These are phyloP conservation scores for Botrytis elliptica DNA, from an alignment of 2,329 filamentous ascomycete genomes.

Conservation along the genomic window DNA sequence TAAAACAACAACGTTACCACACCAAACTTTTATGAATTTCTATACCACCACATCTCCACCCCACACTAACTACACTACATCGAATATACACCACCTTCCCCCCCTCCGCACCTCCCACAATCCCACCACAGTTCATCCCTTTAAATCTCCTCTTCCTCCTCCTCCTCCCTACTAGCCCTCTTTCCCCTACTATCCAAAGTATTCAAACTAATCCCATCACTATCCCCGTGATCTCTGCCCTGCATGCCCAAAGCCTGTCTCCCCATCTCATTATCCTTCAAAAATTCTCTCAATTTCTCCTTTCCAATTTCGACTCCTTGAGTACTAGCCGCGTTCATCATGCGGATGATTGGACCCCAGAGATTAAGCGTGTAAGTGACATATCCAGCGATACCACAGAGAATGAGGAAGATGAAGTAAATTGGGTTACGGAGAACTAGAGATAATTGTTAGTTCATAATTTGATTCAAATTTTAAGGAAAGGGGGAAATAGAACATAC, in stretches of 20 bases:
- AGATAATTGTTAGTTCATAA: background rate
- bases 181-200: slow-evolving; percentile 60
- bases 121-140: too few species aligned
- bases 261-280: slow-evolving; percentile 83
- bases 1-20: background rate
- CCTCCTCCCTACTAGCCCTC: slow-evolving; percentile 50
- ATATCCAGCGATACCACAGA: slow-evolving; percentile 75
- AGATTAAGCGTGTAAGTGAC: slow-evolving; percentile 92
- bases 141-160: slow-evolving; percentile 48
- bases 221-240: slow-evolving; percentile 41
- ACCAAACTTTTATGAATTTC: background rate
- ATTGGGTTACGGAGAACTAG: slow-evolving; percentile 88
- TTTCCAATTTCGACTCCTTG: slow-evolving; percentile 92
- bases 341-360: slow-evolving; percentile 92
- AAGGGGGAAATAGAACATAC: slow-evolving; percentile 52
- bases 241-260: slow-evolving; percentile 80
- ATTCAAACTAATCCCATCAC: slow-evolving; percentile 56
- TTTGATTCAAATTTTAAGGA: background rate
- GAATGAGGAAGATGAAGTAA: slow-evolving; percentile 84
- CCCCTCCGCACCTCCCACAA: background rate
- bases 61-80: background rate
- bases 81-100: background rate
- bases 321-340: slow-evolving; percentile 82
- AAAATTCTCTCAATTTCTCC: slow-evolving; percentile 83
- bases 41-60: background rate